phyloP scores from a whole-genome alignment of 2,329 filamentous ascomycete genomes.

The Eutypa lata region DNA sequence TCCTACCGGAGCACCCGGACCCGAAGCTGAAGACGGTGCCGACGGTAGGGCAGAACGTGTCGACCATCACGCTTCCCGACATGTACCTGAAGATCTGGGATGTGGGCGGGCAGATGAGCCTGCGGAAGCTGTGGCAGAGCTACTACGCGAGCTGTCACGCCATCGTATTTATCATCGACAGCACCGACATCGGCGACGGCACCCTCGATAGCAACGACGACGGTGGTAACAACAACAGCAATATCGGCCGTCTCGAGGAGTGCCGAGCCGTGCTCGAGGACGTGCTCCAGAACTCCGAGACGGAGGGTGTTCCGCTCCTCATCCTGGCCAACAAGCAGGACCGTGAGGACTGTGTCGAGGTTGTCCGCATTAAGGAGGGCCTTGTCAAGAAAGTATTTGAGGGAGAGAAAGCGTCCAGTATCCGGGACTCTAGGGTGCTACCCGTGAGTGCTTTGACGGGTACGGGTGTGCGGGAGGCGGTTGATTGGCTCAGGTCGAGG shows the following conservation, averaged over 20 bases:
- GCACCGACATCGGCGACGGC: conserved; percentile 86
- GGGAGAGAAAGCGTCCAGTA: conserved; percentile 80
- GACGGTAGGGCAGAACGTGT: conserved; percentile 95
- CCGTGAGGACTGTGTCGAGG: conserved; percentile 94
- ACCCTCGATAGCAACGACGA: conserved; percentile 45
- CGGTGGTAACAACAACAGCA: conserved; percentile 19
- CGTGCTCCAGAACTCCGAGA: conserved; percentile 81
- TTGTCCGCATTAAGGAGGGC: conserved; percentile 95
- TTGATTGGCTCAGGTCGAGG: conserved; percentile 92
- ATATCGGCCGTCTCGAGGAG: conserved; percentile 75
- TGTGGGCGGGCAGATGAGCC: conserved; percentile 85
- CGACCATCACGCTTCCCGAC: conserved; percentile 83
- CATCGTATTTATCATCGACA: conserved; percentile 97
- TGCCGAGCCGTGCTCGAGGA: conserved; percentile 87
- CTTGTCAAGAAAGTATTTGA: conserved; percentile 94
- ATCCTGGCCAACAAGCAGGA: conserved; percentile 98
- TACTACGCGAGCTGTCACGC: conserved; percentile 95
- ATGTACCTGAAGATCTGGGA: conserved; percentile 99
- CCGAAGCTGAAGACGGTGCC: conserved; percentile 84
- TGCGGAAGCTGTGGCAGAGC: conserved; percentile 90
- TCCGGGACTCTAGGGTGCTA: conserved; percentile 86
- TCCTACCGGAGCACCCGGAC: conserved; percentile 59
- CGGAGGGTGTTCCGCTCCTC: conserved; percentile 85
- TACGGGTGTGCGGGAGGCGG: conserved; percentile 84
- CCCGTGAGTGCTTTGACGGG: conserved; percentile 88